These are phyloP conservation scores for Trichoderma lentiforme DNA, from an alignment of 2,329 filamentous ascomycete genomes.

Conservation along the genomic window DNA sequence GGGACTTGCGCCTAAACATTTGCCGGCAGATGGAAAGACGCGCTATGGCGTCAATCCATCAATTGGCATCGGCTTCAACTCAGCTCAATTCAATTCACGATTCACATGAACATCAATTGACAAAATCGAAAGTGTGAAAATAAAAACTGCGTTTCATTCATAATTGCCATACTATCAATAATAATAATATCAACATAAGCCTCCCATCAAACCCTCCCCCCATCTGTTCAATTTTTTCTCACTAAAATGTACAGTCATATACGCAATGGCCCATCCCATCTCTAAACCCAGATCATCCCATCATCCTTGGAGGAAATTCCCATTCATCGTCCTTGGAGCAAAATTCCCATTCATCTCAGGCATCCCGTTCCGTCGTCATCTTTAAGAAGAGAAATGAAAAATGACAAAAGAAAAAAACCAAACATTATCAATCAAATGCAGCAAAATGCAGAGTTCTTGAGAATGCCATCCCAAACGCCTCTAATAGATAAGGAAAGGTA, in stretches of 20 bases:
- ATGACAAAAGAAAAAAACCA: no score
- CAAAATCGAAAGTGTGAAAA: neutral
- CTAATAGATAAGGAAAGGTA: conserved; percentile 11
- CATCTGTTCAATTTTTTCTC: neutral
- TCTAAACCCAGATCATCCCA: conserved; percentile 25
- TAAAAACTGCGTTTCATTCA: neutral
- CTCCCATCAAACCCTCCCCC: neutral
- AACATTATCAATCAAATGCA: conserved; percentile 14
- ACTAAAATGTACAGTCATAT: conserved; percentile 25
- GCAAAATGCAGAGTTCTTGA: conserved; percentile 12
- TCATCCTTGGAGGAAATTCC: neutral
- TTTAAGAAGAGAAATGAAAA: neutral
- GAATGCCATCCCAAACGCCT: conserved; percentile 20
- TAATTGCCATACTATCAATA: conserved; percentile 7
- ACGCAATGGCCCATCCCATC: conserved; percentile 26
- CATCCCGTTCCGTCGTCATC: conserved; percentile 1
- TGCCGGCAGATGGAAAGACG: neutral
- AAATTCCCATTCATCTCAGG: conserved; percentile 1
- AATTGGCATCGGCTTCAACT: neutral
- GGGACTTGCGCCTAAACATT: neutral
- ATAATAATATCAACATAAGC: neutral
- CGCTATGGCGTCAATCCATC: neutral
- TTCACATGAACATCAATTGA: neutral
- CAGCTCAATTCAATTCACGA: neutral
- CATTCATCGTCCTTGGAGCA: neutral